Evolutionary conservation across 164 flowering plant species (phyloP).

Genomic region (Buxus sempervirens): DNA sequence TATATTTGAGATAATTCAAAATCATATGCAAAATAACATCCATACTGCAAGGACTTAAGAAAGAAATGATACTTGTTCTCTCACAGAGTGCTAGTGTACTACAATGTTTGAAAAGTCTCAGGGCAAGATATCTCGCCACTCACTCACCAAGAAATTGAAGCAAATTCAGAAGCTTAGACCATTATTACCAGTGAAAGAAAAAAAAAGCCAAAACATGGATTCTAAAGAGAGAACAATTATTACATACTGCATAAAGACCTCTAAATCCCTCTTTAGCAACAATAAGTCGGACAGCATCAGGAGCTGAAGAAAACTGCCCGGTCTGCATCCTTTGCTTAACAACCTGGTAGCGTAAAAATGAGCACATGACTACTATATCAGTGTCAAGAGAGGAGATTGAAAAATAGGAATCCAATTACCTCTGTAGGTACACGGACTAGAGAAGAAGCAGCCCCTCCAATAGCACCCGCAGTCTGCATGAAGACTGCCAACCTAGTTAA

Average conservation of each 20-base stretch:
- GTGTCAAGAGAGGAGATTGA: not conserved
- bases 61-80: not conserved
- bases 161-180: too few relatives aligned
- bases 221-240: not conserved
- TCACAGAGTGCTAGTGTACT: too few relatives aligned
- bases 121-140: too few relatives aligned
- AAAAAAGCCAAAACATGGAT: not conserved
- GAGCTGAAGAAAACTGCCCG: constrained; percentile 80
- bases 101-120: not conserved
- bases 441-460: constrained; percentile 92
- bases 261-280: constrained; percentile 74
- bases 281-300: constrained; percentile 74
- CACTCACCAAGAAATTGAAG: too few relatives aligned
- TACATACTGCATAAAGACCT: constrained; percentile 85
- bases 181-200: too few relatives aligned
- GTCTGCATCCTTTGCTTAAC: constrained; percentile 94
- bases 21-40: not conserved
- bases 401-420: constrained; percentile 37
- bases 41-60: not conserved
- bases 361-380: not conserved
- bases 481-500: constrained; percentile 11
- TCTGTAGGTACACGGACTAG: constrained; percentile 94
- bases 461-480: constrained; percentile 80
- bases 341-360: constrained; percentile 42
- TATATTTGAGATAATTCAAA: not conserved